Base-by-base conservation (phyloP, 441 rosid species). In the Pelargonium australe region DNA sequence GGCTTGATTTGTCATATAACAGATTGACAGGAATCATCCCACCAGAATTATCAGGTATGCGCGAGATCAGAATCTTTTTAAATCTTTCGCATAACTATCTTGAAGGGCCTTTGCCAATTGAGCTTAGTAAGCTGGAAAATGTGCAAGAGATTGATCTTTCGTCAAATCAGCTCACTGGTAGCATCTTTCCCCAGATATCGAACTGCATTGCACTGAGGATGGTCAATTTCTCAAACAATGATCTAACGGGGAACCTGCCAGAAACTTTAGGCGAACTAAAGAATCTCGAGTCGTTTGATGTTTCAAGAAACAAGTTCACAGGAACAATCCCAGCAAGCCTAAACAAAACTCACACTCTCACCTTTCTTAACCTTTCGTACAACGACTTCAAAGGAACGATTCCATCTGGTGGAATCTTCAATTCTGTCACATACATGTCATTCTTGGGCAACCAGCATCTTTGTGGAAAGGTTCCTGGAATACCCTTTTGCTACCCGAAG, bases 141-240 rank as follows among this genome's bases (percentile, higher is more conserved):
- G 71, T 82, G 45, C 77, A 69, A 65, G 85, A 73, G 55, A 79
- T 79, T 3, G 83, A 79, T 66, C 69, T 82, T 40, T 82, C 83
- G 44, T 63, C 67, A 14, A 82, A 82, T 69, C 69, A 75, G 12
- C 60, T 82, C 58, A 73, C 2, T 14, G 83, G 83, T 11, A 75
- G 51, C 44, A 64, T 82, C 68, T 82, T 75, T 73, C 43, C 73
- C 14, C 80, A 73, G 78, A 75, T 79, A 68, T 77, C 73, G 23
- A 70, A 65, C 70, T 82, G 85, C 79, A 58, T 55, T 14, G 80
- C 75, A 10, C 41, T 82, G 73, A 69, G 19, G 37, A 11, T 8
- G 60, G 62, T 82, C 16, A 67, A 79, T 70, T 65, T 82, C 19
- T 77, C 85, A 0, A 7, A 67, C 70, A 82, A 82, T 75, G 70